Percentiles rank a stretch among this genome's conserved stretches.
Conservation (phyloP, 768 basidiomycete genomes). For the Leccinum subtestaceum region DNA sequence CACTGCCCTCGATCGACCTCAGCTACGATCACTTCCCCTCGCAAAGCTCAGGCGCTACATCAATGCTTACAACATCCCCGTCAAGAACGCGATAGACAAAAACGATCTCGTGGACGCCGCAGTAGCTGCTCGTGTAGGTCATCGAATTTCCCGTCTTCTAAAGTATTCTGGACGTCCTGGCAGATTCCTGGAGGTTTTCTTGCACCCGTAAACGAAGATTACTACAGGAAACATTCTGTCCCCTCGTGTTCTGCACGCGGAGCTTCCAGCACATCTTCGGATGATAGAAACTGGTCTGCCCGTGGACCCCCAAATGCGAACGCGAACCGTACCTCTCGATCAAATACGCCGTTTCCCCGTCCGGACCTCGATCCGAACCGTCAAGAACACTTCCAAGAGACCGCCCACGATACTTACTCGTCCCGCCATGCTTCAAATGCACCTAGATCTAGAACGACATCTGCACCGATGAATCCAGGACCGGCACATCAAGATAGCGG, state of each 20-base stretch:
- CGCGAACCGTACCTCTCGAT: slow-evolving; percentile 19
- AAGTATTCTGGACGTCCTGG: neutral
- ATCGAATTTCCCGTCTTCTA: neutral
- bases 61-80: slow-evolving; percentile 63
- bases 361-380: slow-evolving; percentile 59
- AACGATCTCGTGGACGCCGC: slow-evolving; percentile 73
- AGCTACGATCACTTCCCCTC: slow-evolving; percentile 55
- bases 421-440: slow-evolving; percentile 17
- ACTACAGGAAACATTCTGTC: slow-evolving; percentile 31
- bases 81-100: slow-evolving; percentile 67
- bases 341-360: slow-evolving; percentile 47
- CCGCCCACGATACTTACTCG: slow-evolving; percentile 7
- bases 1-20: slow-evolving; percentile 60
- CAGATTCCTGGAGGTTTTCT: slow-evolving; percentile 66
- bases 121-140: slow-evolving; percentile 46
- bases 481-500: neutral
- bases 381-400: slow-evolving; percentile 19
- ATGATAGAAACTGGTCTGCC: slow-evolving; percentile 15
- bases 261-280: slow-evolving; percentile 14
- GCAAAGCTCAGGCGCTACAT: slow-evolving; percentile 67
- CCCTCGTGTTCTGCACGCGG: slow-evolving; percentile 15
- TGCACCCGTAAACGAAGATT: slow-evolving; percentile 54
- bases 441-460: slow-evolving; percentile 22
- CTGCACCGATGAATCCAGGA: slow-evolving; percentile 18
- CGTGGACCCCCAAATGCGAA: slow-evolving; percentile 12